Conservation (phyloP, 2,329 filamentous ascomycete genomes). For the Sporothrix brunneoviolacea region DNA sequence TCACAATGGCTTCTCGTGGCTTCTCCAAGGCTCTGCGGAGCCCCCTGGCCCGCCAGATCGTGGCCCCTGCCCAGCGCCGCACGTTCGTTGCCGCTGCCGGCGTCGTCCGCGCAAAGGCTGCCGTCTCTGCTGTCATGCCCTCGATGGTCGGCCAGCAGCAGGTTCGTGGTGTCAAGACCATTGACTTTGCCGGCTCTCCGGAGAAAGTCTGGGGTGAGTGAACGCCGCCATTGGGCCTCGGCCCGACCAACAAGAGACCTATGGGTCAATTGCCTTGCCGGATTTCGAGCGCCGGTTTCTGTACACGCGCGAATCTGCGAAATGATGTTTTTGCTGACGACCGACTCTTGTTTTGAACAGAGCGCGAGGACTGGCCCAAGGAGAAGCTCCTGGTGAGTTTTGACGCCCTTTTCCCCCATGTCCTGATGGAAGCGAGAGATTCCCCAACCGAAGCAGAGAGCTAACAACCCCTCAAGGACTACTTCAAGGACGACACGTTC, state of each 20-base stretch:
- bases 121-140: constrained; percentile 33
- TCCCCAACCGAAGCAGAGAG: too few species aligned
- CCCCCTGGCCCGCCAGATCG: constrained; percentile 58
- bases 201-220: constrained; percentile 84
- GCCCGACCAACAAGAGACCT: too few species aligned
- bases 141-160: constrained; percentile 45
- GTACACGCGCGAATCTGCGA: too few species aligned
- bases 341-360: constrained; percentile 38
- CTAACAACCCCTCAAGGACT: constrained; percentile 55
- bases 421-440: too few species aligned
- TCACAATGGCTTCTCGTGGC: constrained; percentile 69
- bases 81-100: constrained; percentile 55
- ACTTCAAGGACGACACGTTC: constrained; percentile 99
- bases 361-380: constrained; percentile 96
- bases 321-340: background rate
- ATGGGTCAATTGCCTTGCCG: too few species aligned
- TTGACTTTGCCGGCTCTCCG: constrained; percentile 94
- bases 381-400: constrained; percentile 92
- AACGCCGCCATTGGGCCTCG: background rate
- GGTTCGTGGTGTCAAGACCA: constrained; percentile 89
- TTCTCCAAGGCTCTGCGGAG: constrained; percentile 62
- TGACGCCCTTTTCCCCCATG: constrained; percentile 19
- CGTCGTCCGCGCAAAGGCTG: constrained; percentile 48
- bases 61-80: constrained; percentile 54
- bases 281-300: too few species aligned